Evolutionary conservation across 495 filamentous ascomycete species (phyloP), one percentile per base, ranked within the genome.

Genomic region (Lophiostoma macrostomum): DNA sequence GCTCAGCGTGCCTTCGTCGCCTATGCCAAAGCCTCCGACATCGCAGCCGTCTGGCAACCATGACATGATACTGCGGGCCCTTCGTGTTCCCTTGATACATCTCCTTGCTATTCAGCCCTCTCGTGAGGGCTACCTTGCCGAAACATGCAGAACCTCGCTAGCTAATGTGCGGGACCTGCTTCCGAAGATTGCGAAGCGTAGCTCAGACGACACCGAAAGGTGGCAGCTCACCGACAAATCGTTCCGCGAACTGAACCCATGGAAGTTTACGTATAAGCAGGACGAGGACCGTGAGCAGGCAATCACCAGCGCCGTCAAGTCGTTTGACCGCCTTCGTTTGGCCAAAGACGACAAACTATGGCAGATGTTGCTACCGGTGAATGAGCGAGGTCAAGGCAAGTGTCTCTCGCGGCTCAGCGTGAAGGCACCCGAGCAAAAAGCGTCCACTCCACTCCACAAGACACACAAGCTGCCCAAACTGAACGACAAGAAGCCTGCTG

Each of bases 181-280:
- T 1, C 56, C 49, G 23, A 65, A 64, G 60, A 56, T 66, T 37
- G 69, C 58, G n/a, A 65, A 60, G 40, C 41, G 39, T 11, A 39
- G 45, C 30, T 30, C 36, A 6, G 43, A 66, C 36, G 53, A 48
- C 10, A 53, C 64, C 13, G 61, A 63, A 12, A 56, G 60, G 30
- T 71, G 69, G 69, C 44, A 63, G 37, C 56, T 72, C 14, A 46
- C 31, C 2, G 87, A 87, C 64, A 81, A 80, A 55, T 74, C 74
- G 34, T 95, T 84, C 74, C 89, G 85, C 61, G 90, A 95, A 50
- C 73, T 96, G 24, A 86, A 95, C 64, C 78, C 89, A 14, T 95
- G 84, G 78, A 79, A 79, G 12, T 93, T 89, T 38, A 13, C 49
- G 0, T 63, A 54, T 42, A 51, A 47, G 18, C 40, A 4, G 16